Percentiles rank a stretch among this genome's conserved stretches.
Conservation (phyloP, 2,329 filamentous ascomycete genomes). For the Xylaria arbuscula region DNA sequence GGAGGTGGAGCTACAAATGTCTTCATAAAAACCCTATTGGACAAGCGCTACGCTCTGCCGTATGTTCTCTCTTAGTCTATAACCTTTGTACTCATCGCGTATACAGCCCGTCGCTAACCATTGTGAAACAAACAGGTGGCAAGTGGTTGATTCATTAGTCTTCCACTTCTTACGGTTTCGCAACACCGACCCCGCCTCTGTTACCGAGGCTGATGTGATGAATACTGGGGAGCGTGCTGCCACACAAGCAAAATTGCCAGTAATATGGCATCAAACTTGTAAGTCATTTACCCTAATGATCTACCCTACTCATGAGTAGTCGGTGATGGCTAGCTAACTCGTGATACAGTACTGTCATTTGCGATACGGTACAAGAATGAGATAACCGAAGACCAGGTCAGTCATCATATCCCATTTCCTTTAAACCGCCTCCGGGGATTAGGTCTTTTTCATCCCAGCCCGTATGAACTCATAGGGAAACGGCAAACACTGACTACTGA, state of each 20-base stretch:
- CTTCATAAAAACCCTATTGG: constrained; percentile 90
- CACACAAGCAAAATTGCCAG: constrained; percentile 75
- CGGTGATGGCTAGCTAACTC: constrained; percentile 6
- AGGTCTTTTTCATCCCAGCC: neutral
- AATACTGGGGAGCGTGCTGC: constrained; percentile 60
- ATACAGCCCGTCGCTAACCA: constrained; percentile 9
- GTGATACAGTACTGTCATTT: constrained; percentile 75
- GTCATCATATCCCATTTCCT: neutral
- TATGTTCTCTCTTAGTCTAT: constrained; percentile 76
- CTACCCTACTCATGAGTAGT: neutral
- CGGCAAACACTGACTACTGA: constrained; percentile 14
- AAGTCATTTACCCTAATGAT: neutral
- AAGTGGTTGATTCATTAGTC: constrained; percentile 92
- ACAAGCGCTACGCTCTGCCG: constrained; percentile 96
- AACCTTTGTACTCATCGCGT: neutral
- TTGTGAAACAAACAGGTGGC: constrained; percentile 62
- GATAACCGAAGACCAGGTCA: constrained; percentile 86
- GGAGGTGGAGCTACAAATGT: constrained; percentile 93
- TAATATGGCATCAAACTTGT: constrained; percentile 92
- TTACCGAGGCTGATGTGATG: constrained; percentile 67
- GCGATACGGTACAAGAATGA: constrained; percentile 95
- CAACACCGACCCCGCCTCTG: constrained; percentile 70
- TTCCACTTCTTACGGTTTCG: constrained; percentile 97
- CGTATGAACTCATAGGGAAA: neutral
- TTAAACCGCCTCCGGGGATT: neutral